A percentile compares a stretch with the other conserved stretches of the same genome.
These are phyloP conservation scores for Vitellaria paradoxa DNA, from an alignment of 179 eudicot species.

Conservation along the genomic window DNA sequence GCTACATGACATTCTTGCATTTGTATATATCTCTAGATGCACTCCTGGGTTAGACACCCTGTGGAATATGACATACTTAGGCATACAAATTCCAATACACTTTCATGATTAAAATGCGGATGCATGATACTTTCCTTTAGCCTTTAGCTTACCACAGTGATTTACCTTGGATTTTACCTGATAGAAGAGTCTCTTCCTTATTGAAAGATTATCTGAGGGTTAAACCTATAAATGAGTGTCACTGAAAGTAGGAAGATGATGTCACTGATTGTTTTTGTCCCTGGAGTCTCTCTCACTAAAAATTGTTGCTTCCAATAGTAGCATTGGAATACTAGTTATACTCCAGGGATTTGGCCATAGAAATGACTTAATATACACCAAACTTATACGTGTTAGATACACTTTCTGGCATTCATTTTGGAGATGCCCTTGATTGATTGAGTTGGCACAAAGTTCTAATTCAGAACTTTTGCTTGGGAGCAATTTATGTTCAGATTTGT, in stretches of 20 bases:
- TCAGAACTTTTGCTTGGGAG: not conserved
- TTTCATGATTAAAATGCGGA: conserved; percentile 1
- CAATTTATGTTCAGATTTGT: not conserved
- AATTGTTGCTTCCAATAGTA: not conserved
- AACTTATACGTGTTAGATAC: no score
- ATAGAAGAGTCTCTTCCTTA: not conserved
- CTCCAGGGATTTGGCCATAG: no score
- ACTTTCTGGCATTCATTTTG: no score
- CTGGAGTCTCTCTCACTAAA: not conserved
- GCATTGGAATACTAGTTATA: not conserved
- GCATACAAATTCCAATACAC: not conserved
- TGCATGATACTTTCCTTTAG: conserved; percentile 7
- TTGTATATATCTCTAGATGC: not conserved
- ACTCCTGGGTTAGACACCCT: not conserved
- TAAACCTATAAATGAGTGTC: not conserved
- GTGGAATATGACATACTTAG: not conserved
- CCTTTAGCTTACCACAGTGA: not conserved
- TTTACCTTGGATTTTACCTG: not conserved
- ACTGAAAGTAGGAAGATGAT: not conserved
- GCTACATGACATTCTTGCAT: not conserved
- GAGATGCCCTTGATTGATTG: not conserved
- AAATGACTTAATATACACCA: no score
- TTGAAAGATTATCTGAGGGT: not conserved
- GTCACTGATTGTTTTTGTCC: not conserved
- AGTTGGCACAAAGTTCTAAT: not conserved